phyloP scores from a whole-genome alignment of 2,329 filamentous ascomycete genomes.

The Pseudocercospora ulei region DNA sequence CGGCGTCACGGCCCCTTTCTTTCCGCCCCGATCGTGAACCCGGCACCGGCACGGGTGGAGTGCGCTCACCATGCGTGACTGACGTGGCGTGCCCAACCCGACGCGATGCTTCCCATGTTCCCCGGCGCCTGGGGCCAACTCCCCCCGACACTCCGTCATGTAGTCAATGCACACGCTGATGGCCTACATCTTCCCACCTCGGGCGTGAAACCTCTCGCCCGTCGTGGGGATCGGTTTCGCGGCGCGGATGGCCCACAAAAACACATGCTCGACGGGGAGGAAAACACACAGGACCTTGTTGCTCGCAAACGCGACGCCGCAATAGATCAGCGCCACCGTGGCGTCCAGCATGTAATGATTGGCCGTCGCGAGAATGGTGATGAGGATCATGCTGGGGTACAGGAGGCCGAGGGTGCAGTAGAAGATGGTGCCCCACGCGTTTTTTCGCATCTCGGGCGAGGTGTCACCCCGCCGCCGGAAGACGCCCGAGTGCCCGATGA shows the following conservation, averaged over 20 bases:
- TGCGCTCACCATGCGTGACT: no score
- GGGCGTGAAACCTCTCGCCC: constrained; percentile 37
- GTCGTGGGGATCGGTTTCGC: constrained; percentile 48
- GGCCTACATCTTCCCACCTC: constrained; percentile 16
- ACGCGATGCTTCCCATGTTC: no score
- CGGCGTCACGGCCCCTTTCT: no score
- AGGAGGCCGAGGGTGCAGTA: constrained; percentile 43
- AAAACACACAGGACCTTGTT: constrained; percentile 45
- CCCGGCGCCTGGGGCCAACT: no score
- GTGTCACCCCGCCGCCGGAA: constrained; percentile 35
- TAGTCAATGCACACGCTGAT: no score
- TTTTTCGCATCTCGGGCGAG: constrained; percentile 38
- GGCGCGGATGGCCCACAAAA: constrained; percentile 42
- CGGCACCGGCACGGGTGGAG: no score
- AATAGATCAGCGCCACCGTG: constrained; percentile 40
- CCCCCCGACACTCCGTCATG: no score
- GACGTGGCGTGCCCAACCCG: no score
- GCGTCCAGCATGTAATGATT: constrained; percentile 52
- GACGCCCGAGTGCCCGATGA: constrained; percentile 44
- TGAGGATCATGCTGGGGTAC: constrained; percentile 48
- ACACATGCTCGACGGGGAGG: constrained; percentile 44
- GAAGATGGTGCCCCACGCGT: constrained; percentile 37
- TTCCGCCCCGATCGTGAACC: no score
- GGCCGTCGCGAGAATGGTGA: constrained; percentile 51
- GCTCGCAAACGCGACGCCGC: constrained; percentile 39